These are phyloP conservation scores for Yarrowia sp. DNA, from an alignment of 805 yeast species.

Conservation along the genomic window DNA sequence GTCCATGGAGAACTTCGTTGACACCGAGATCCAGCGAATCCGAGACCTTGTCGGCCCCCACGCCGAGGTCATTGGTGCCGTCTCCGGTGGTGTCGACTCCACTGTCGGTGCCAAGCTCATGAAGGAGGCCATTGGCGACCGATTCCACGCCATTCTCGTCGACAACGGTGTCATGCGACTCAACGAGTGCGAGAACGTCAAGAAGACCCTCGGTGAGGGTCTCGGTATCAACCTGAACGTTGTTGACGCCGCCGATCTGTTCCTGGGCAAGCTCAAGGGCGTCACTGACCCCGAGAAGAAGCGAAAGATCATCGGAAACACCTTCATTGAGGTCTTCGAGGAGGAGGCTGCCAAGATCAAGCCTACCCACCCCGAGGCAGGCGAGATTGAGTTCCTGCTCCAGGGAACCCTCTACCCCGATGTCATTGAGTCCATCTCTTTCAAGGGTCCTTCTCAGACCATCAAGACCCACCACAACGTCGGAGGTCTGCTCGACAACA, in stretches of 20 bases:
- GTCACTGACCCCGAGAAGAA: conserved; percentile 98
- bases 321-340: conserved; percentile 96
- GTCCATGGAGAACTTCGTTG: conserved; percentile 98
- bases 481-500: conserved; percentile 96
- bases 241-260: conserved; percentile 91
- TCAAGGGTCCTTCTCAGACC: conserved; percentile 99
- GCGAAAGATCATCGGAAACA: conserved; percentile 98
- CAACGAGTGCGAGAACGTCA: conserved; percentile 88
- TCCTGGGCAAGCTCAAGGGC: conserved; percentile 84
- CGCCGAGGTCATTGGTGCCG: conserved; percentile 99
- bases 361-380: conserved; percentile 74
- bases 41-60: conserved; percentile 92
- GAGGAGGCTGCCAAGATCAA: conserved; percentile 91
- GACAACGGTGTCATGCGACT: conserved; percentile 98
- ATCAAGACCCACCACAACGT: conserved; percentile 99
- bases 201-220: conserved; percentile 88
- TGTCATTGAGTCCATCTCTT: conserved; percentile 96
- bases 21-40: conserved; percentile 93
- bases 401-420: conserved; percentile 99
- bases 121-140: conserved; percentile 97
- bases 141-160: conserved; percentile 97
- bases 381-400: conserved; percentile 87
- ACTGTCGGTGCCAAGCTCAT: conserved; percentile 98
- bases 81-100: conserved; percentile 99
- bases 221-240: conserved; percentile 94